These are phyloP conservation scores for Fusarium denticulatum DNA, from an alignment of 2,329 filamentous ascomycete genomes.

Conservation along the genomic window DNA sequence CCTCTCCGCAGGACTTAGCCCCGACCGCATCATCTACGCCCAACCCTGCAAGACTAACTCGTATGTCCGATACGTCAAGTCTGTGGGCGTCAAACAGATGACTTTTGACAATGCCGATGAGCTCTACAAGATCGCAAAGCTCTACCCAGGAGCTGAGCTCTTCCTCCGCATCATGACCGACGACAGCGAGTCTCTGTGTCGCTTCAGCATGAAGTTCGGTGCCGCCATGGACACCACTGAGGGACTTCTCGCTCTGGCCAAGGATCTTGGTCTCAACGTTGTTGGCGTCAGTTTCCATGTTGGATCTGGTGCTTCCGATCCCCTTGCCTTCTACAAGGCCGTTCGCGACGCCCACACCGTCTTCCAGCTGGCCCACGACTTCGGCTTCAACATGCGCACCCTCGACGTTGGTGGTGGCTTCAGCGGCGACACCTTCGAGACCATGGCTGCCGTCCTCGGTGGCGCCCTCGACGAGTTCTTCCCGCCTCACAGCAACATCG, in stretches of 20 bases:
- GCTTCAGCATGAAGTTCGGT: slow-evolving; percentile 96
- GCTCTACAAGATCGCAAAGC: slow-evolving; percentile 95
- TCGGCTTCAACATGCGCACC: slow-evolving; percentile 85
- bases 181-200: slow-evolving; percentile 93
- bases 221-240: slow-evolving; percentile 85
- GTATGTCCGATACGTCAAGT: slow-evolving; percentile 89
- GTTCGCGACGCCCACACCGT: slow-evolving; percentile 88
- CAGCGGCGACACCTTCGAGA: slow-evolving; percentile 88
- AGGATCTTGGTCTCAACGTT: slow-evolving; percentile 85
- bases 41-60: slow-evolving; percentile 99
- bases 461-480: slow-evolving; percentile 88
- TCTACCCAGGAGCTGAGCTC: slow-evolving; percentile 88
- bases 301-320: slow-evolving; percentile 93
- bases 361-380: slow-evolving; percentile 81
- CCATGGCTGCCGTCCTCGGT: slow-evolving; percentile 84
- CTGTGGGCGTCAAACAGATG: slow-evolving; percentile 93
- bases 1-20: slow-evolving; percentile 81
- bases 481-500: slow-evolving; percentile 74
- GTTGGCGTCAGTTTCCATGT: slow-evolving; percentile 98
- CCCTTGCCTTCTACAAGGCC: slow-evolving; percentile 89
- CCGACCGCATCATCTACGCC: slow-evolving; percentile 95
- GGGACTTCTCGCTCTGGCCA: slow-evolving; percentile 80
- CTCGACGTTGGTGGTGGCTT: slow-evolving; percentile 97
- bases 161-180: slow-evolving; percentile 96
- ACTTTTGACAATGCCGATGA: slow-evolving; percentile 99